These are phyloP conservation scores for Alternaria sp. DNA, from an alignment of 2,329 filamentous ascomycete species.

Conservation along the genomic window DNA sequence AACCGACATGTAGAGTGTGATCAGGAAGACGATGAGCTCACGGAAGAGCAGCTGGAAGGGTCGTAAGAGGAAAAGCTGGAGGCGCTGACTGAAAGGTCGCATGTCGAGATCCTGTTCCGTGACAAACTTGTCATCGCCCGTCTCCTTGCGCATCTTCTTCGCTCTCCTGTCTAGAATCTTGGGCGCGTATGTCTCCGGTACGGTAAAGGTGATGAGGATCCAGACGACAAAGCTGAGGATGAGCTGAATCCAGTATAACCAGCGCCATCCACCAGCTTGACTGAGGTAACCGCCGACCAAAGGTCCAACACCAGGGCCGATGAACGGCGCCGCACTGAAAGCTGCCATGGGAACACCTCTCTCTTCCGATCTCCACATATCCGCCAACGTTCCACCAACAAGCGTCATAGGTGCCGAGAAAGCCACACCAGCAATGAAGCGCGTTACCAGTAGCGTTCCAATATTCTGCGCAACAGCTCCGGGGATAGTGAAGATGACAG, in stretches of 20 bases:
- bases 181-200: constrained; percentile 87
- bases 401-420: constrained; percentile 88
- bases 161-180: constrained; percentile 76
- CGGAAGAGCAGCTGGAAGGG: constrained; percentile 85
- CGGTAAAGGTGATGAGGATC: constrained; percentile 82
- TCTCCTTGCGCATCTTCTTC: constrained; percentile 71
- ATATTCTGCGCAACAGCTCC: constrained; percentile 80
- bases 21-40: constrained; percentile 84
- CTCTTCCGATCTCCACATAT: constrained; percentile 85
- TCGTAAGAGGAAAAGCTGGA: constrained; percentile 77
- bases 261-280: constrained; percentile 76
- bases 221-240: constrained; percentile 75
- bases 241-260: constrained; percentile 87
- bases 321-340: constrained; percentile 81
- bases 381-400: constrained; percentile 80
- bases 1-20: constrained; percentile 85
- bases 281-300: constrained; percentile 75
- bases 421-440: constrained; percentile 80
- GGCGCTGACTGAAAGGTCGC: constrained; percentile 70
- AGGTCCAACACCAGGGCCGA: constrained; percentile 72
- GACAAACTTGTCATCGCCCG: constrained; percentile 71
- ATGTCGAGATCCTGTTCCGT: constrained; percentile 82
- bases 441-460: constrained; percentile 75
- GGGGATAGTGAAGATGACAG: constrained; percentile 80
- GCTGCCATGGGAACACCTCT: constrained; percentile 86